Percentiles rank a stretch among this genome's conserved stretches.
Conservation (phyloP, 2,329 filamentous ascomycete species). For the Fusarium palustre region DNA sequence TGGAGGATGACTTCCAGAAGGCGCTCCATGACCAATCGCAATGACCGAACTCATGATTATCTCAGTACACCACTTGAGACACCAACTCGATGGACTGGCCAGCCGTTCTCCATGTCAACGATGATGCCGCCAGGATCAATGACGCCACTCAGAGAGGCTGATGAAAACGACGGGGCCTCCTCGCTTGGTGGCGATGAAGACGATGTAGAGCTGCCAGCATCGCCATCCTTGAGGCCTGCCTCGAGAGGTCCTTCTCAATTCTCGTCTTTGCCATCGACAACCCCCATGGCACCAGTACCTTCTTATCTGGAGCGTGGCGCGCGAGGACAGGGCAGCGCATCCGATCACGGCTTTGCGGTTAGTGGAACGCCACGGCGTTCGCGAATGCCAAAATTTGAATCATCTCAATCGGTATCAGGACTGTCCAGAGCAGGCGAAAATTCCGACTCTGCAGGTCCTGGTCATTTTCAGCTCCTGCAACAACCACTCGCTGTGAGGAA, state of each 20-base stretch:
- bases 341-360: conserved; percentile 2
- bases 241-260: conserved; percentile 38
- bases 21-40: conserved; percentile 42
- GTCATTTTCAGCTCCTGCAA: background rate
- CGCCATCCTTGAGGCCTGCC: conserved; percentile 39
- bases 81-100: conserved; percentile 61
- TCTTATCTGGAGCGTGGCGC: conserved; percentile 57
- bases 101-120: conserved; percentile 53
- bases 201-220: conserved; percentile 37
- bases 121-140: conserved; percentile 47
- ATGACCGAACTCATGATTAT: conserved; percentile 38
- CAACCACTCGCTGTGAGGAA: conserved; percentile 22
- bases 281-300: conserved; percentile 57
- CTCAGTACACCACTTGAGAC: conserved; percentile 51
- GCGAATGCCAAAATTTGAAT: conserved; percentile 15
- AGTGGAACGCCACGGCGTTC: conserved; percentile 5
- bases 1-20: conserved; percentile 46
- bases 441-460: conserved; percentile 2
- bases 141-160: conserved; percentile 49
- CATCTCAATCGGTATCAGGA: background rate
- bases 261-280: conserved; percentile 54
- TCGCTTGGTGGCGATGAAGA: conserved; percentile 43
- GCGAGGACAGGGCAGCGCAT: conserved; percentile 37
- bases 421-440: conserved; percentile 2
- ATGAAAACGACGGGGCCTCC: conserved; percentile 46